Conservation (phyloP, 1,284 basidiomycete genomes). For the Fistulinella cinereoalba region DNA sequence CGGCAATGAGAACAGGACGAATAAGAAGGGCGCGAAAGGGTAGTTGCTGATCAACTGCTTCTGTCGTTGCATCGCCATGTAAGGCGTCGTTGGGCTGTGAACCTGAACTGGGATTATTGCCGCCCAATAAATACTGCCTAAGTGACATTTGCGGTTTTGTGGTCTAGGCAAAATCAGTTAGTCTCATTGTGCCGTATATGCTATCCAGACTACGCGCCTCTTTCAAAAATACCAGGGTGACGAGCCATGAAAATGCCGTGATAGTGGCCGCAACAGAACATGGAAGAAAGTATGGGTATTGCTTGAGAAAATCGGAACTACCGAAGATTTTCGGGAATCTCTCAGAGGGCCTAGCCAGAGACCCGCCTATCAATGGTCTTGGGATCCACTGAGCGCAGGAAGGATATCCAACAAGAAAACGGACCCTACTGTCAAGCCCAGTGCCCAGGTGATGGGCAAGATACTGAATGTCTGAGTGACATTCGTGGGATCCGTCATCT, state of each 20-base stretch:
- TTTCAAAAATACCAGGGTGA: slow-evolving; percentile 49
- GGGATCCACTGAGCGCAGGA: slow-evolving; percentile 1
- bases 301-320: slow-evolving; percentile 46
- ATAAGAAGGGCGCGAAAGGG: slow-evolving; percentile 36
- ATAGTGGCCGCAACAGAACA: slow-evolving; percentile 53
- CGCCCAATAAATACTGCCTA: slow-evolving; percentile 21
- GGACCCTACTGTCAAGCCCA: slow-evolving; percentile 45
- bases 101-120: not conserved
- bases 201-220: slow-evolving; percentile 44
- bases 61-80: not conserved
- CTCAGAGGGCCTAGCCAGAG: slow-evolving; percentile 56
- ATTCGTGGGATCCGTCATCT: slow-evolving; percentile 39
- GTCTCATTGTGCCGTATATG: too few species aligned
- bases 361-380: slow-evolving; percentile 63
- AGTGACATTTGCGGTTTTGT: slow-evolving; percentile 11
- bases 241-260: slow-evolving; percentile 44
- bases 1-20: slow-evolving; percentile 39
- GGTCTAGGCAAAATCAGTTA: slow-evolving; percentile 16
- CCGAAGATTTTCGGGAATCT: slow-evolving; percentile 56
- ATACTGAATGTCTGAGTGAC: slow-evolving; percentile 37
- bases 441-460: slow-evolving; percentile 46
- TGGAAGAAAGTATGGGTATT: slow-evolving; percentile 68
- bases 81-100: not conserved
- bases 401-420: not conserved
- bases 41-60: slow-evolving; percentile 24